Conservation (phyloP, 148 eudicot species). For the Rhododendron ferrugineum region DNA sequence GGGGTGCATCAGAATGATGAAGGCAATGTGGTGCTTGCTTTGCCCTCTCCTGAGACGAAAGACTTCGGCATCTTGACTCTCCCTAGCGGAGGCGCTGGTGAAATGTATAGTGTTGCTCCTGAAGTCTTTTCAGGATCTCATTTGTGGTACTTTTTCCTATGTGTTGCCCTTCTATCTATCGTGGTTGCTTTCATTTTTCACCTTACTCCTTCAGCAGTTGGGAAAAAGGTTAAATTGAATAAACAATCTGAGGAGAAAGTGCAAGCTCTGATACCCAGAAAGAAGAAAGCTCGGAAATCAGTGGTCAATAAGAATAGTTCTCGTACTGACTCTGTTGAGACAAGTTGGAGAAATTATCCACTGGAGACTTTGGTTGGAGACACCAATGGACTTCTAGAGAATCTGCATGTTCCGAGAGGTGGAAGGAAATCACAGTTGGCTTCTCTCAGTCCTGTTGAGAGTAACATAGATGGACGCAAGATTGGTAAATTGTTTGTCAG, state of each 20-base stretch:
- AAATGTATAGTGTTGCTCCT: slow-evolving; percentile 13
- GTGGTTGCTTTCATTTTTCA: slow-evolving; percentile 5
- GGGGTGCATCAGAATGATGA: slow-evolving; percentile 18
- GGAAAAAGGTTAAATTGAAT: slow-evolving; percentile 19
- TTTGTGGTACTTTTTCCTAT: slow-evolving; percentile 20
- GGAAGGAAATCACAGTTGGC: slow-evolving; percentile 24
- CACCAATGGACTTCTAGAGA: slow-evolving; percentile 13
- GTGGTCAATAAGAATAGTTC: slow-evolving; percentile 26
- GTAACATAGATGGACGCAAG: slow-evolving; percentile 38
- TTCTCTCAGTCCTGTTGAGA: slow-evolving; percentile 30
- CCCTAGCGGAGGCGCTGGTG: slow-evolving; percentile 9
- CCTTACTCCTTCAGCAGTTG: slow-evolving; percentile 11
- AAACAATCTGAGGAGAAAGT: slow-evolving; percentile 26
- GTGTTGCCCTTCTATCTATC: slow-evolving; percentile 8
- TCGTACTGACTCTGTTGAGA: not conserved
- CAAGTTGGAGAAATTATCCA: not conserved
- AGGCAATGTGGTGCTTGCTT: slow-evolving; percentile 1
- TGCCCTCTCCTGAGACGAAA: slow-evolving; percentile 17
- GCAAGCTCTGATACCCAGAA: slow-evolving; percentile 36
- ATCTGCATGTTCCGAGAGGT: slow-evolving; percentile 20
- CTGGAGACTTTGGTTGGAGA: slow-evolving; percentile 4
- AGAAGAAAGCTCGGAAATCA: slow-evolving; percentile 56
- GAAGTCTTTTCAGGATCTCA: slow-evolving; percentile 10
- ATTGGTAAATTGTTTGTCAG: slow-evolving; percentile 67
- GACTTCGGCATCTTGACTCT: slow-evolving; percentile 12